Evolutionary conservation across 176 grass and related monocot species (phyloP).

Genomic region (Phoenix roebelenii): DNA sequence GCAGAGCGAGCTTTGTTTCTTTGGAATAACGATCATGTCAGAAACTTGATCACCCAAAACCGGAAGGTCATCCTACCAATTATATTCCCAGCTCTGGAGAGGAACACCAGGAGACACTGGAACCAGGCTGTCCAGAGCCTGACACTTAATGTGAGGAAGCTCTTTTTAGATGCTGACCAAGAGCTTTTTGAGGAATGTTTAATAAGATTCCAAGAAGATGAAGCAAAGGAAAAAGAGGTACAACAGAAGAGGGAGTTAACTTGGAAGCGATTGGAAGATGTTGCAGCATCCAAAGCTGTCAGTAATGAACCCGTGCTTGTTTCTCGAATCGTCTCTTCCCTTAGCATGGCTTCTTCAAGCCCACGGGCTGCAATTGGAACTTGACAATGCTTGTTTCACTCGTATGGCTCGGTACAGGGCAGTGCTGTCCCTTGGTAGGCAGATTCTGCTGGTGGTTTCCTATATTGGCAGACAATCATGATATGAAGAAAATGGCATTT

Average conservation of each 20-base stretch:
- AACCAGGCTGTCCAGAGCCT: conserved; percentile 7
- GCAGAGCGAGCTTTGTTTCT: conserved; percentile 11
- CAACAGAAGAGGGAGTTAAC: neutral
- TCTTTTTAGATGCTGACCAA: neutral
- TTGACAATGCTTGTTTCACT: neutral
- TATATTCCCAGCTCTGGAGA: conserved; percentile 6
- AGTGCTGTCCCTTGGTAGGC: too few relatives aligned
- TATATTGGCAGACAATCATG: neutral
- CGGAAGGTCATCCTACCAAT: conserved; percentile 5
- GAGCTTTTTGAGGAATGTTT: neutral
- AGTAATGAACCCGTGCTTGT: neutral
- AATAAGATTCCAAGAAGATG: neutral
- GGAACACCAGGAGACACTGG: conserved; percentile 2
- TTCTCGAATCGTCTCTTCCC: neutral
- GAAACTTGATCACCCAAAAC: conserved; percentile 4
- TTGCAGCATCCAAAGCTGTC: neutral
- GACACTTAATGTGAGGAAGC: conserved; percentile 1
- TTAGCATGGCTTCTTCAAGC: neutral
- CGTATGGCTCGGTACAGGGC: too few relatives aligned
- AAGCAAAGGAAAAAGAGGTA: neutral
- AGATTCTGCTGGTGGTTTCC: too few relatives aligned
- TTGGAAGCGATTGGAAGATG: conserved; percentile 2
- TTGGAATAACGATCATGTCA: conserved; percentile 5
- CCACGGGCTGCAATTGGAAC: neutral
- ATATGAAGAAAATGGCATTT: neutral